Percentiles rank a stretch among this genome's conserved stretches.
Evolutionary conservation across 177 flowering plant genomes (phyloP).

Genomic region (Tripterygium wilfordii): DNA sequence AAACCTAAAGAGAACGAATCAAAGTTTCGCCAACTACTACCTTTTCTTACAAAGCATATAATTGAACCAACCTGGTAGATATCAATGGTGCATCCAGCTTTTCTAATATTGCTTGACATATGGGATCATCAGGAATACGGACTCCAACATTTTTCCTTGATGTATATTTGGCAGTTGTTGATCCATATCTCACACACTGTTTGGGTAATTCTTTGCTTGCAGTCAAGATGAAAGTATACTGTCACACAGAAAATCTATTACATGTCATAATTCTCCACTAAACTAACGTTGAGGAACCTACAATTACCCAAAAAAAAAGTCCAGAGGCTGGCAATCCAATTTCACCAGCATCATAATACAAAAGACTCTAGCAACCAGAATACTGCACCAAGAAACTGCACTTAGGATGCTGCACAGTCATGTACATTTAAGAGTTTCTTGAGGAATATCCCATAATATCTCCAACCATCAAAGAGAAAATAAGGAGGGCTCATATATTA

Average conservation of each 20-base stretch:
- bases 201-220: conserved; percentile 91
- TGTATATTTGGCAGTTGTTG: conserved; percentile 53
- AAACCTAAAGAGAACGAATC: background rate
- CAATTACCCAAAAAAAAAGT: too few relatives aligned
- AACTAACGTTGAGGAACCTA: too few relatives aligned
- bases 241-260: conserved; percentile 15
- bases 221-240: conserved; percentile 92
- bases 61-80: conserved; percentile 59
- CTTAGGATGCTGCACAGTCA: too few relatives aligned
- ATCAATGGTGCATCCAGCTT: conserved; percentile 74
- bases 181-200: conserved; percentile 65
- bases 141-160: conserved; percentile 76
- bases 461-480: too few relatives aligned
- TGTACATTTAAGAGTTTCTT: too few relatives aligned
- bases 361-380: too few relatives aligned
- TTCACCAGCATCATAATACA: too few relatives aligned
- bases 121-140: conserved; percentile 81
- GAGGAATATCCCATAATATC: too few relatives aligned
- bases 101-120: conserved; percentile 74
- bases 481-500: too few relatives aligned
- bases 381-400: too few relatives aligned
- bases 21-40: background rate
- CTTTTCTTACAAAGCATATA: conserved; percentile 1
- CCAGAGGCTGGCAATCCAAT: too few relatives aligned
- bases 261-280: background rate